phyloP scores from a whole-genome alignment of 495 filamentous ascomycete species.

The Lasiosphaeria miniovina region DNA sequence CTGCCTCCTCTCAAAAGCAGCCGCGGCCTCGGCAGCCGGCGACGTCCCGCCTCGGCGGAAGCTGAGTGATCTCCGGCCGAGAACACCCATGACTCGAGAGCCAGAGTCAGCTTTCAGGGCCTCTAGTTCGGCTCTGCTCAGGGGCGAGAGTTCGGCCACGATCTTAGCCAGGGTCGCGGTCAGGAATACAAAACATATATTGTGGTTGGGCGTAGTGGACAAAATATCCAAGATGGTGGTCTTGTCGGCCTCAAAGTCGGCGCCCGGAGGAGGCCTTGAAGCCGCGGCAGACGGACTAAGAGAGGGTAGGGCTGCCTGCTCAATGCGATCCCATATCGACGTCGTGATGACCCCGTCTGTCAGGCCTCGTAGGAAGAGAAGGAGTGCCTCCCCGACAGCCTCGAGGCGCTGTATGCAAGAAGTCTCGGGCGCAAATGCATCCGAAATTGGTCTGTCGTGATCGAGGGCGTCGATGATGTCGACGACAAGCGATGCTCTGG shows the following conservation, averaged over 20 bases:
- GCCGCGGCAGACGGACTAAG: conserved; percentile 24
- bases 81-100: conserved; percentile 21
- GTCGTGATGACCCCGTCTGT: conserved; percentile 71
- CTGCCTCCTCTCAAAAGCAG: conserved; percentile 37
- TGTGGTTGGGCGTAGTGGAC: conserved; percentile 67
- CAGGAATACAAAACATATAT: conserved; percentile 81
- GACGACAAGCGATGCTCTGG: conserved; percentile 29
- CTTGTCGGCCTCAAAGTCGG: conserved; percentile 60
- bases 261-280: conserved; percentile 45
- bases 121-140: conserved; percentile 37
- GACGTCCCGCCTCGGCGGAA: conserved; percentile 36
- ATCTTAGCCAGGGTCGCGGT: conserved; percentile 66
- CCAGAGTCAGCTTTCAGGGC: conserved; percentile 21
- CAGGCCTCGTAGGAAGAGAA: conserved; percentile 68
- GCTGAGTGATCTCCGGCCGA: conserved; percentile 36
- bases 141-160: conserved; percentile 44
- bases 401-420: conserved; percentile 65
- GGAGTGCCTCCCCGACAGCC: conserved; percentile 61
- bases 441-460: conserved; percentile 54
- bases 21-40: conserved; percentile 25
- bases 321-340: conserved; percentile 66
- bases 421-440: conserved; percentile 56
- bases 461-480: conserved; percentile 67
- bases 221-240: conserved; percentile 70
- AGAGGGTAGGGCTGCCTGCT: conserved; percentile 51